A percentile compares a stretch with the other conserved stretches of the same genome.
Evolutionary conservation across 2,329 filamentous ascomycete species (phyloP).

Genomic region (Ploettnerulaceae sp.): DNA sequence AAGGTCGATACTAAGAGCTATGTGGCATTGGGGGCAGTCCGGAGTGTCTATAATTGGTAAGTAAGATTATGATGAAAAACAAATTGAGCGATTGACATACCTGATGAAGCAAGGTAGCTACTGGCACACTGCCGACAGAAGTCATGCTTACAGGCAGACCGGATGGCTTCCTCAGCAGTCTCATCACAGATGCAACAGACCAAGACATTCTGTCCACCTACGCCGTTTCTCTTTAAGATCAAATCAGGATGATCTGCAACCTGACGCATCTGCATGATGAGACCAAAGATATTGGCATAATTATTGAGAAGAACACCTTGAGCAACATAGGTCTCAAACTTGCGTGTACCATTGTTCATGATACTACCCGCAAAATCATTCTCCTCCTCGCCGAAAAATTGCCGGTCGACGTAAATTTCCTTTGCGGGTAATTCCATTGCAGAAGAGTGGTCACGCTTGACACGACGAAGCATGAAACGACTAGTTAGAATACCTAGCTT

Average conservation of each 20-base stretch:
- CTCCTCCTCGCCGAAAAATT: constrained; percentile 95
- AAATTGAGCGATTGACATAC: constrained; percentile 41
- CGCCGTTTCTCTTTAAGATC: constrained; percentile 79
- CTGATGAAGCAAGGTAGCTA: constrained; percentile 74
- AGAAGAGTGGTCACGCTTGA: constrained; percentile 89
- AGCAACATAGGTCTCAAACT: constrained; percentile 93
- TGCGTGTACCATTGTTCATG: constrained; percentile 83
- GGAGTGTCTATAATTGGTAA: constrained; percentile 42
- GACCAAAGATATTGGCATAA: constrained; percentile 96
- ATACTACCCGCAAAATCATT: constrained; percentile 93
- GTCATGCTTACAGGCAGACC: constrained; percentile 87
- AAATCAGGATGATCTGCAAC: constrained; percentile 95
- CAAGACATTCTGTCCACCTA: constrained; percentile 83
- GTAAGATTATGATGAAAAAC: not conserved
- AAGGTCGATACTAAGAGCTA: constrained; percentile 81
- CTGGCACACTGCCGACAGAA: constrained; percentile 80
- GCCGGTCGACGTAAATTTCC: constrained; percentile 83
- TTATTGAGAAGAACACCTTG: constrained; percentile 94
- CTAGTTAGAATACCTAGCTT: constrained; percentile 88
- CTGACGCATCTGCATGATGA: constrained; percentile 99
- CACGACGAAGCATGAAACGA: constrained; percentile 89
- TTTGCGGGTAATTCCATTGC: constrained; percentile 97
- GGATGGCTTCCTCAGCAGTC: constrained; percentile 88
- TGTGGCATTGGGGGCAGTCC: constrained; percentile 89
- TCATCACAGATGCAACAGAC: constrained; percentile 96